Evolutionary conservation across 805 yeast species (phyloP).

Genomic region (Kuraishia ogatae): DNA sequence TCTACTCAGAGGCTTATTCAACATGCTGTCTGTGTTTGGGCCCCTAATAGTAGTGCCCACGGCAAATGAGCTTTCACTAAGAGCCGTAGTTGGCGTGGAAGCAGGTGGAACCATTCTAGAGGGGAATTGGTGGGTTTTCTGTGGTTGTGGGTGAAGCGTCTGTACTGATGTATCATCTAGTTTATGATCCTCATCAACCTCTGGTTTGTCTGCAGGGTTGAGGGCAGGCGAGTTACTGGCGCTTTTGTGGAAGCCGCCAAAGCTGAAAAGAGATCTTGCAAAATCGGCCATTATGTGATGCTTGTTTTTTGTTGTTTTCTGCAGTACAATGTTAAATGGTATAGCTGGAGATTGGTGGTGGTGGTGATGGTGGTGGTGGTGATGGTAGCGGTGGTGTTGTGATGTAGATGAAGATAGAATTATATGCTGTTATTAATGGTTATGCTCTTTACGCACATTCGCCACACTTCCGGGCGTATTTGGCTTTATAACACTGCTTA

Average conservation of each 20-base stretch:
- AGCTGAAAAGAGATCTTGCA: constrained; percentile 28
- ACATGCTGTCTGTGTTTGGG: constrained; percentile 19
- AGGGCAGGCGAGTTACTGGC: constrained; percentile 11
- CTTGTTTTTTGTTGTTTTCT: not conserved
- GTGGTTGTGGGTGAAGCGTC: not conserved
- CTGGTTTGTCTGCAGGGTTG: not conserved
- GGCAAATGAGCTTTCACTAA: constrained; percentile 52
- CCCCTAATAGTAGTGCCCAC: constrained; percentile 56
- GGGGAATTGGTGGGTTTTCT: constrained; percentile 16
- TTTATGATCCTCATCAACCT: not conserved
- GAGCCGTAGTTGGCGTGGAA: constrained; percentile 62
- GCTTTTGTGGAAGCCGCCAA: constrained; percentile 13
- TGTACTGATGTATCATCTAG: not conserved
- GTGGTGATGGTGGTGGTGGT: no score
- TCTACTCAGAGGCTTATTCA: constrained; percentile 15
- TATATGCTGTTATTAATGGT: no score
- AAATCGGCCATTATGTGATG: constrained; percentile 28
- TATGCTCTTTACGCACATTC: no score
- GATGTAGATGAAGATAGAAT: no score
- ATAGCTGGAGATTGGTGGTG: no score
- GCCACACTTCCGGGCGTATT: no score
- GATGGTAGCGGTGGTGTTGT: no score
- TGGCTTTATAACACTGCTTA: no score
- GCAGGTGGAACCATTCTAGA: constrained; percentile 33
- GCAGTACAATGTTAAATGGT: not conserved